These are phyloP conservation scores for Oryza nivara DNA, from an alignment of 176 grass and related monocot genomes.

Conservation along the genomic window DNA sequence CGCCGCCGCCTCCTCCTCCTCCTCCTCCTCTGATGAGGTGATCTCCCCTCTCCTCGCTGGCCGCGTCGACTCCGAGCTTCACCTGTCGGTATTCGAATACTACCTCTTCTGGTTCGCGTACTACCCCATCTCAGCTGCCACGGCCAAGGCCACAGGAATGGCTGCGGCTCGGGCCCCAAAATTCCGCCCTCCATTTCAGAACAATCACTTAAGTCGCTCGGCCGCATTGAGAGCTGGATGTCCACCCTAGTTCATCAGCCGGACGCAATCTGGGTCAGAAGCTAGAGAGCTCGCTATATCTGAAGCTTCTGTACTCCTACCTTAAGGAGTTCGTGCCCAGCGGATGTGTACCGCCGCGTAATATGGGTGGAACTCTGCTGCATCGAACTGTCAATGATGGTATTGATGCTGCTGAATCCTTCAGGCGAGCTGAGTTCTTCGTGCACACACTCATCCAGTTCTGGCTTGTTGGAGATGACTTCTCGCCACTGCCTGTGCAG, in stretches of 20 bases:
- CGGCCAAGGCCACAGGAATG: not conserved
- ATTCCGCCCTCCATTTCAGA: not conserved
- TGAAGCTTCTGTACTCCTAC: conserved; percentile 75
- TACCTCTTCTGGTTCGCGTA: conserved; percentile 99
- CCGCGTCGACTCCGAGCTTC: conserved; percentile 62
- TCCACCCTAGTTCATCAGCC: conserved; percentile 53
- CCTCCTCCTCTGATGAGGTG: conserved; percentile 11
- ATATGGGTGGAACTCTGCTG: conserved; percentile 44
- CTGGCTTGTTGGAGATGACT: conserved; percentile 89
- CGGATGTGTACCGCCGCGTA: conserved; percentile 25
- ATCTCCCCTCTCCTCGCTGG: conserved; percentile 60
- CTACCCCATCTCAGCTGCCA: conserved; percentile 59
- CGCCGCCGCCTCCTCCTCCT: conserved; percentile 8
- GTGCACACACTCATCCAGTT: conserved; percentile 78
- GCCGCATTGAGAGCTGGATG: conserved; percentile 70
- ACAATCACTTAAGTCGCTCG: conserved; percentile 18
- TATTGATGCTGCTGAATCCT: conserved; percentile 41
- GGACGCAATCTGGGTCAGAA: conserved; percentile 50
- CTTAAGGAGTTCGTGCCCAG: conserved; percentile 67
- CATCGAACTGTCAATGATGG: conserved; percentile 34
- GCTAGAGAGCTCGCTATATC: conserved; percentile 60
- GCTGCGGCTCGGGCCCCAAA: not conserved
- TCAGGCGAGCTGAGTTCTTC: conserved; percentile 59
- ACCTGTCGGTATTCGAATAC: conserved; percentile 85
- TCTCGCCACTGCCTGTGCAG: conserved; percentile 66